Percentiles rank a stretch among this genome's conserved stretches.
These are phyloP conservation scores for Phoma sp. DNA, from an alignment of 2,329 filamentous ascomycete genomes.

Conservation along the genomic window DNA sequence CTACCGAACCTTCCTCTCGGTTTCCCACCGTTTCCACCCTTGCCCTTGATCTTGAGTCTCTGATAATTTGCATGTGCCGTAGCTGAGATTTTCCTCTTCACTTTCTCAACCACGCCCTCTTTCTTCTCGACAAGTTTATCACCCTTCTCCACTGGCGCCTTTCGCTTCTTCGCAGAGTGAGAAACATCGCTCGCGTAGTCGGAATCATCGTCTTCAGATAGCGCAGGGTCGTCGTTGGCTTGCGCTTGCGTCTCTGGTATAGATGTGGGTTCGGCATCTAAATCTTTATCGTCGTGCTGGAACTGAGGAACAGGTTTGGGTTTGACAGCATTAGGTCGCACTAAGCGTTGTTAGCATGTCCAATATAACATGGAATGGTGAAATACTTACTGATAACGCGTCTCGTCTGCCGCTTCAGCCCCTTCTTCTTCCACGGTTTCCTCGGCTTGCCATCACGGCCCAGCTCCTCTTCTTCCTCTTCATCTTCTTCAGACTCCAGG, in stretches of 20 bases:
- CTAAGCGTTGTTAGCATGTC: constrained; percentile 37
- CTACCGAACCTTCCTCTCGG: constrained; percentile 50
- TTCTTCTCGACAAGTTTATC: constrained; percentile 24
- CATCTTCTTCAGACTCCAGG: constrained; percentile 66
- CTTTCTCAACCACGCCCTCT: constrained; percentile 45
- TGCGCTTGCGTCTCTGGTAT: constrained; percentile 35
- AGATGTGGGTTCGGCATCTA: constrained; percentile 51
- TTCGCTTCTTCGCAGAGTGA: constrained; percentile 41
- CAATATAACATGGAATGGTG: neutral
- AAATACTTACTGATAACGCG: constrained; percentile 62
- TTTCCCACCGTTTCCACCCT: constrained; percentile 43
- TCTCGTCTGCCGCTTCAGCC: constrained; percentile 78
- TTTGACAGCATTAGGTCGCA: constrained; percentile 47
- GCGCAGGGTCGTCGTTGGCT: constrained; percentile 45
- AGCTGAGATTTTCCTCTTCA: constrained; percentile 54
- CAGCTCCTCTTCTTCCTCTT: constrained; percentile 50
- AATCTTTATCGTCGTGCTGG: constrained; percentile 33
- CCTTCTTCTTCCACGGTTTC: constrained; percentile 80
- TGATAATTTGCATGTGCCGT: constrained; percentile 57
- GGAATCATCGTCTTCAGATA: constrained; percentile 45
- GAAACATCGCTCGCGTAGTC: constrained; percentile 52
- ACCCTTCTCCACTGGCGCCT: constrained; percentile 19
- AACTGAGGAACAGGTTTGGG: constrained; percentile 52
- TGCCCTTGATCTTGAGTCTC: constrained; percentile 59
- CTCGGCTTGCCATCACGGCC: constrained; percentile 66